Evolutionary conservation across 2,329 filamentous ascomycete species (phyloP), one percentile per base, ranked within the genome.

Genomic region (Microsporum canis): DNA sequence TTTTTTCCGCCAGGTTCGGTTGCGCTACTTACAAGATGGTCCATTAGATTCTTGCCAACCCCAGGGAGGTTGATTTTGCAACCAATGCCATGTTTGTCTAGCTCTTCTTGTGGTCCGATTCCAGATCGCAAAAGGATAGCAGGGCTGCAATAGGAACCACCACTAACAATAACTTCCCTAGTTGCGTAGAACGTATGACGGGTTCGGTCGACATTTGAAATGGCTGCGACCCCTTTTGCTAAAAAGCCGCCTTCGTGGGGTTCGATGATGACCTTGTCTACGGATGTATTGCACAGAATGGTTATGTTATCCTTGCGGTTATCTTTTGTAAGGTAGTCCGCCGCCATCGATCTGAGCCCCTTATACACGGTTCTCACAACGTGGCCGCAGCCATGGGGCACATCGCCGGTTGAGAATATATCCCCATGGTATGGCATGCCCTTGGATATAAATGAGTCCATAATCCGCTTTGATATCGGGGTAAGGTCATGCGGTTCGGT

Each of bases 401-500:
- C 77, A 34, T 79, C 74, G 17, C 80, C 79, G 29, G 77, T 79
- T 0, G 78, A 77, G 66, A 85, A 85, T 80, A 85, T 84, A 63
- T 86, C 83, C 17, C 76, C 75, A 45, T 82, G 76, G n/a, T 82
- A 72, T 0, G 79, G 77, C 0, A 85, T 69, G 60, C 82, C 82
- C 62, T 79, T 72, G 1, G 79, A 80, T 6, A 80, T 70, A 71
- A 84, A 79, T 0, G 82, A 84, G 56, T 84, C 76, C 33, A 79
- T 72, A 7, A 84, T 69, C 34, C 80, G 73, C 51, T 83, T 71
- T 2, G 82, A 82, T 38, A 85, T 85, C 0, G 82, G 82, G 2
- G 81, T 81, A 0, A 83, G 71, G 62, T 84, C 81, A 62, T 84
- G 81, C 0, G 82, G 82, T 64, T 82, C 81, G 5, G 76, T 80